Base-by-base conservation (phyloP, 306 rosid species). In the Chamaecrista fasciculata region DNA sequence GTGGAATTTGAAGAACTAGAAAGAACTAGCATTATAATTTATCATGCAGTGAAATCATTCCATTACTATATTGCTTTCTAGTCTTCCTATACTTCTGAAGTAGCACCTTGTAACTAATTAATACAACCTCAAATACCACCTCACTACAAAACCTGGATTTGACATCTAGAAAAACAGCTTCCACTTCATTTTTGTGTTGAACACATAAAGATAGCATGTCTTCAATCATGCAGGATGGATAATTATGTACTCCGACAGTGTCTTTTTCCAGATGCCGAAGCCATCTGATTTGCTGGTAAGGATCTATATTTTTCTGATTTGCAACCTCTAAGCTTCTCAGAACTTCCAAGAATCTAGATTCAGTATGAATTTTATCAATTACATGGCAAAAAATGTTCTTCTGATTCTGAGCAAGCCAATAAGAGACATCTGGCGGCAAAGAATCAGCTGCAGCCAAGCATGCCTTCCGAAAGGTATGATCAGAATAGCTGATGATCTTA, bases 1-100 rank as follows among this genome's bases (percentile, higher is more conserved):
- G 31, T 16, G 48, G 34, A 70, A 53, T 26, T 6, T 25, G 34
- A 59, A 53, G 29, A 49, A 67, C 53, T 43, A 48, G 1, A 52
- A 52, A 46, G 47, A 42, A 25, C 23, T 7, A 48, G 28, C 26
- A 31, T 78, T 76, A 86, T 40, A 83, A 75, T 78, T 75, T 74
- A 71, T 68, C 71, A 44, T 87, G 90, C 73, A 92, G 87, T 66
- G 96, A 84, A 78, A 85, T 50, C 95, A 92, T 89, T 63, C 97
- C 96, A 39, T 81, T 78, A 68, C 65, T 81, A 79, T 87, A 92
- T 70, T 81, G 97, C 77, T 78, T 84, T 81, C 96, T 87, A 26
- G 80, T 82, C 23, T 69, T 82, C 66, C 83, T 82, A 44, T 82
- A 89, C 77, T 80, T 87, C 74, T 77, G 82, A 60, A 92, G 91